A percentile compares a stretch with the other conserved stretches of the same genome.
Evolutionary conservation across 2,329 filamentous ascomycete genomes (phyloP).

Genomic region (Phialocephala sp.): DNA sequence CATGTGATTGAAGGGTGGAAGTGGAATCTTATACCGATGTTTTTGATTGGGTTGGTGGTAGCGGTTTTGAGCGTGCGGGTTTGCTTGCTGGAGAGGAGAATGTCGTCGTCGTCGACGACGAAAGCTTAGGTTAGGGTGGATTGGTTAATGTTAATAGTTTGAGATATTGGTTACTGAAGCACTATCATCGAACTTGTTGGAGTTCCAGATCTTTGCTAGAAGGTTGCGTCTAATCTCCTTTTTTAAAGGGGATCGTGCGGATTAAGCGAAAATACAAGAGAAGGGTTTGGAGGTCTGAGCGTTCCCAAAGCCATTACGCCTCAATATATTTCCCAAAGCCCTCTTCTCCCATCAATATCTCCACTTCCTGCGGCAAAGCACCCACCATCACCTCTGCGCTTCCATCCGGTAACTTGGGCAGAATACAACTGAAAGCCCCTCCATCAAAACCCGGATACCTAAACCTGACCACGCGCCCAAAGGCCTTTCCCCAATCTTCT

Average conservation of each 20-base stretch:
- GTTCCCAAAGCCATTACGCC: neutral
- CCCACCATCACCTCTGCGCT: constrained; percentile 20
- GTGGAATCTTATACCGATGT: constrained; percentile 32
- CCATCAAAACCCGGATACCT: constrained; percentile 18
- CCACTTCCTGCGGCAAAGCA: constrained; percentile 19
- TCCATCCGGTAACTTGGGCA: constrained; percentile 24
- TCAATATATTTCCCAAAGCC: constrained; percentile 26
- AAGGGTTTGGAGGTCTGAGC: neutral
- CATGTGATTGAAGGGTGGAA: constrained; percentile 29
- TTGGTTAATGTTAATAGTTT: neutral
- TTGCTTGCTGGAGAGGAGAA: constrained; percentile 7
- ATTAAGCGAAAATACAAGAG: no score
- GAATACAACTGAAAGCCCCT: constrained; percentile 11
- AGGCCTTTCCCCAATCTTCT: constrained; percentile 24
- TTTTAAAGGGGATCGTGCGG: no score
- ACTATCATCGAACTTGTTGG: no score
- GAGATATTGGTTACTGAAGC: no score
- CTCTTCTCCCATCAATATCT: constrained; percentile 15
- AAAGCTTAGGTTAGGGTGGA: neutral
- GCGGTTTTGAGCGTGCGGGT: constrained; percentile 16
- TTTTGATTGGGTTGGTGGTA: constrained; percentile 27
- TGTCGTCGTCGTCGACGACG: neutral
- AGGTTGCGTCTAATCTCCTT: no score
- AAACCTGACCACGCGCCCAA: constrained; percentile 23
- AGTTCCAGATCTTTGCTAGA: no score